Base-by-base conservation (phyloP, 257 asterid genomes). In the Phtheirospermum japonicum region DNA sequence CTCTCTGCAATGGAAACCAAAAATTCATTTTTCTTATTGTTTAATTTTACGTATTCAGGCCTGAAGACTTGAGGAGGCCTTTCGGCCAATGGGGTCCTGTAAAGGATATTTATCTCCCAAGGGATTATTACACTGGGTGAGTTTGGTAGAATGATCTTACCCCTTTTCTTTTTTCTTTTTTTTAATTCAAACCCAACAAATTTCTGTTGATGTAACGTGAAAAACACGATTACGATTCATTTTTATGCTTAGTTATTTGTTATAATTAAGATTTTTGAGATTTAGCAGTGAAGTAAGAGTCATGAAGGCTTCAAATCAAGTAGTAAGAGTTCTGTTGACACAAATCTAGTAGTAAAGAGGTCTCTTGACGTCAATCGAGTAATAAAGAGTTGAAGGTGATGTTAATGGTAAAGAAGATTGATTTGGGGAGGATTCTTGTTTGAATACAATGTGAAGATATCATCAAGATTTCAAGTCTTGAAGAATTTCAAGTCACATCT, bases 121-220 rank as follows among this genome's bases (percentile, higher is more conserved):
- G 90, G 80, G 98, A 92, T 73, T 92, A 92, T 60, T 77, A 92
- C 71, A 82, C 96, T 56, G 96, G 97, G 99, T 92, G 84, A 84
- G 97, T 78, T 64, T 17, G 67, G 39, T 58, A 20, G 48, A 65
- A 63, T 26, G 58, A 4, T 23, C 40, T 30, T 23, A 13, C n/a
- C 52, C 4, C 42, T 11, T 37, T 9, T 9, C 13, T 10, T 9
- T 10, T 40, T 40, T 42, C 10, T 40, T 3, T 11, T 11, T 40
- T 10, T 12, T 14, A 40, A 1, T 10, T 11, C n/a, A 42, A 11
- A 4, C 28, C 1, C 28, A 23, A 23, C 28, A 54, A 49, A 26
- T 28, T 32, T 30, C 30, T 36, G 4, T 39, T 9, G 13, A 19
- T 16, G 34, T 32, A 11, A 11, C 8, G 3, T 59, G 13, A 31